Conservation (phyloP, 2,329 filamentous ascomycete genomes). For the Alternaria brassicicola region DNA sequence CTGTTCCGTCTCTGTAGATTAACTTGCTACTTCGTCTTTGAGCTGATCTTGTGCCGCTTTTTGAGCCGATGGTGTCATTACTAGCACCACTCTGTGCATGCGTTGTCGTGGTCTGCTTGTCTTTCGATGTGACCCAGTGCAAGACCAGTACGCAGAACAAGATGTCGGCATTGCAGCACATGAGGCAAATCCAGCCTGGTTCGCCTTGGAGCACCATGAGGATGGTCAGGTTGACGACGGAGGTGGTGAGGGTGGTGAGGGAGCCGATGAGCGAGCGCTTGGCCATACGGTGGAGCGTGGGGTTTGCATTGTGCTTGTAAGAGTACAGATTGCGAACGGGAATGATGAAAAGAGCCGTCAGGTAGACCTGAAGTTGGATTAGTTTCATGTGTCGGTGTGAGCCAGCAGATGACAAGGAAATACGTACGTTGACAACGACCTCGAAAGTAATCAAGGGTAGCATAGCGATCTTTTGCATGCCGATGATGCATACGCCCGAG, state of each 20-base stretch:
- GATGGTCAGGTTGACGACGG: constrained; percentile 64
- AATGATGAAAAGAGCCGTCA: constrained; percentile 68
- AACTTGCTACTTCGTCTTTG: not conserved
- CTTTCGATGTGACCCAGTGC: constrained; percentile 61
- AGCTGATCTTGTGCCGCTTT: not conserved
- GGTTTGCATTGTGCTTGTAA: constrained; percentile 57
- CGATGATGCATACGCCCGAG: constrained; percentile 65
- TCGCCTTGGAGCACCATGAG: constrained; percentile 65
- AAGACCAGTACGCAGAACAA: constrained; percentile 59
- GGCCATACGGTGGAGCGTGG: constrained; percentile 58
- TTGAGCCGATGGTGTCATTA: not conserved
- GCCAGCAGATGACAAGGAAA: not conserved
- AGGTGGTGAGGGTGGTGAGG: constrained; percentile 62
- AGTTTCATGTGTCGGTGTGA: constrained; percentile 1
- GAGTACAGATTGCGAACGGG: constrained; percentile 64
- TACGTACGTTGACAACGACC: constrained; percentile 61
- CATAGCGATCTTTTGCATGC: constrained; percentile 64
- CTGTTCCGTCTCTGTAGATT: not conserved
- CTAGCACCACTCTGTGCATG: not conserved
- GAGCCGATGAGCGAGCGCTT: constrained; percentile 66
- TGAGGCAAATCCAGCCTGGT: constrained; percentile 69
- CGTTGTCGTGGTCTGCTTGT: constrained; percentile 2
- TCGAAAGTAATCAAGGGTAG: constrained; percentile 68
- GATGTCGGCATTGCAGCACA: constrained; percentile 49
- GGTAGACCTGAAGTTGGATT: constrained; percentile 54